phyloP scores from a whole-genome alignment of 768 basidiomycete species.

The Phaeotremella skinneri region DNA sequence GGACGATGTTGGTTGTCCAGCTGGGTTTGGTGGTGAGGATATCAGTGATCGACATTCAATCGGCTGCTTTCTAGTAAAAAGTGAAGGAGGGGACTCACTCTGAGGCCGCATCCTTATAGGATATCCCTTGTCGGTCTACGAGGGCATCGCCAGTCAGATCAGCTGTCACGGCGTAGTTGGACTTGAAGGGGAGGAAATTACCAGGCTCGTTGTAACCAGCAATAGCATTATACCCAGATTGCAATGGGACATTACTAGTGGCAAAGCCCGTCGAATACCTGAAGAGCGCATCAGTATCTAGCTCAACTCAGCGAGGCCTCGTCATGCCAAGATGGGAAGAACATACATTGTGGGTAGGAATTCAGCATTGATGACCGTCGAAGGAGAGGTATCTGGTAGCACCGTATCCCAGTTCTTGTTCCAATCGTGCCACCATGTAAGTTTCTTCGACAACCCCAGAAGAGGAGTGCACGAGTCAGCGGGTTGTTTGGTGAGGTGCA shows the following conservation, averaged over 20 bases:
- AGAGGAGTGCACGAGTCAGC: no score
- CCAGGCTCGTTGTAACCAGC: slow-evolving; percentile 46
- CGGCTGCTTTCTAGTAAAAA: no score
- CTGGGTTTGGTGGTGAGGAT: no score
- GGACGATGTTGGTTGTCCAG: no score
- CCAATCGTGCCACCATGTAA: slow-evolving; percentile 46
- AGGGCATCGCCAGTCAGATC: no score
- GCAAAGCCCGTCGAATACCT: slow-evolving; percentile 32
- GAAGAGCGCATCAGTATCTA: not conserved
- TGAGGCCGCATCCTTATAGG: no score
- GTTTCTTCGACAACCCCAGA: slow-evolving; percentile 17
- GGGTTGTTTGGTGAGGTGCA: no score
- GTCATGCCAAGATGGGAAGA: no score
- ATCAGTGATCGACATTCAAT: no score
- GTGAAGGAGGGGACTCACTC: no score
- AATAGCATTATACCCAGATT: slow-evolving; percentile 23
- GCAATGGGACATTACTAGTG: slow-evolving; percentile 22
- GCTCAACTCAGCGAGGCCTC: not conserved
- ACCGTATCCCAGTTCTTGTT: slow-evolving; percentile 36
- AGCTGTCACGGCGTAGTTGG: not conserved
- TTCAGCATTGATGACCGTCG: slow-evolving; percentile 25
- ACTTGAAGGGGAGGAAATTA: slow-evolving; percentile 6
- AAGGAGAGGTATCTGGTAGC: slow-evolving; percentile 22
- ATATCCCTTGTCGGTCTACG: no score
- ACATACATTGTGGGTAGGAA: slow-evolving; percentile 44